Percentiles rank a stretch among this genome's conserved stretches.
Conservation (phyloP, 192 early-diverging fungal genomes). For the Backusella luteola region DNA sequence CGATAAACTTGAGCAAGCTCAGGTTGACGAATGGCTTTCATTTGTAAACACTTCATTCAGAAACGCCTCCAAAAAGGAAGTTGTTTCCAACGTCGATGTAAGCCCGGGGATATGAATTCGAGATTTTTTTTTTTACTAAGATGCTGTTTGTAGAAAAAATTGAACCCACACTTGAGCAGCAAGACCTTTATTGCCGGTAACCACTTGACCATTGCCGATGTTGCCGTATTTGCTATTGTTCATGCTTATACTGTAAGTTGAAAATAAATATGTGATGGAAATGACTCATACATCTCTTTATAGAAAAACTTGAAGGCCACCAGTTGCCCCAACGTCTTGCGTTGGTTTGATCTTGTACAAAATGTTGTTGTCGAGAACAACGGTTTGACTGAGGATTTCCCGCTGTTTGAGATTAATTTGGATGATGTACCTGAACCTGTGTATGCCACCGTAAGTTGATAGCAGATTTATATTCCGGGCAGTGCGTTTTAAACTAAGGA, state of each 20-base stretch:
- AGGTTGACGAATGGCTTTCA: conserved; percentile 38
- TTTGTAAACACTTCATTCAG: conserved; percentile 14
- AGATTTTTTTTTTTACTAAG: not conserved
- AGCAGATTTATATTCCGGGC: no score
- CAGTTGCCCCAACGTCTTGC: conserved; percentile 57
- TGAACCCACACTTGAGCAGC: conserved; percentile 58
- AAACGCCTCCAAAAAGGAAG: conserved; percentile 28
- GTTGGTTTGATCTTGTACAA: conserved; percentile 83
- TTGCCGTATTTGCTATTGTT: conserved; percentile 66
- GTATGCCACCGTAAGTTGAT: conserved; percentile 17
- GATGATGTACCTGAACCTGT: conserved; percentile 45
- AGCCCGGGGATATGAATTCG: not conserved
- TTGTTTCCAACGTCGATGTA: conserved; percentile 23
- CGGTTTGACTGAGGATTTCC: conserved; percentile 45
- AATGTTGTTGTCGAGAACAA: conserved; percentile 51
- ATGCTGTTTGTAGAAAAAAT: conserved; percentile 11
- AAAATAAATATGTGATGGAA: no score
- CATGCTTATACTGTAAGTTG: conserved; percentile 50
- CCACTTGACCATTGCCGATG: conserved; percentile 61
- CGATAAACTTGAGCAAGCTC: conserved; percentile 20
- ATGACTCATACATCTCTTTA: not conserved
- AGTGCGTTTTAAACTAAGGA: no score
- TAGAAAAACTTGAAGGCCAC: conserved; percentile 29
- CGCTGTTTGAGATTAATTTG: conserved; percentile 35
- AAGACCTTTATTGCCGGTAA: conserved; percentile 69